Base-by-base conservation (phyloP, 2,329 filamentous ascomycete species). In the Boeremia exigua region DNA sequence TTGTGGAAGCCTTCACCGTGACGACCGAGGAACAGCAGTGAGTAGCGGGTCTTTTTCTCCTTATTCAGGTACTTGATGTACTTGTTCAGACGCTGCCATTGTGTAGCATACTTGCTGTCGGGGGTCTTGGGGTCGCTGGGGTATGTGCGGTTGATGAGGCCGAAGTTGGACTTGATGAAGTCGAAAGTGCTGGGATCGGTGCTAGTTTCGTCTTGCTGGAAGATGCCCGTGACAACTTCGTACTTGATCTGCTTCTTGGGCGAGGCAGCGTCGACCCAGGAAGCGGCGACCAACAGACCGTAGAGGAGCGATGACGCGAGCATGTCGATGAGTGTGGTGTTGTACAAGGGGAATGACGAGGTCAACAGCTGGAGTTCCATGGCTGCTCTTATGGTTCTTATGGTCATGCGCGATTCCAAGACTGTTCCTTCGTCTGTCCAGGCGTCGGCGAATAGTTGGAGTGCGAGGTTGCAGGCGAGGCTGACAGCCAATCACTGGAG, bases 1-100 rank as follows among this genome's bases (percentile, higher is more conserved):
- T 88, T 88, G 72, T 88, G 84, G 56, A 78, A 78, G 4, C 88
- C 88, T 73, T 91, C 83, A 19, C 88, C 89, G 67, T 91, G 89
- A 34, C 89, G 84, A 37, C 84, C 88, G 71, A 90, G 79, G 72
- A 87, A 87, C 28, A 91, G 69, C 9, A 92, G 79, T 66, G 88
- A 88, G 77, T 89, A 91, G 28, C 80, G 76, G 44, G 78, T 80
- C 9, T 73, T 70, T n/a, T 68, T 67, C 2, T 80, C 70, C 3
- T 70, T 65, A 75, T 88, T 88, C 33, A 90, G 70, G 23, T 78
- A 75, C 17, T 78, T 66, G 27, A 90, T 80, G 65, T 86, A 86
- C 56, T 82, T 72, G 37, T 78, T 77, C 54, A 90, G 88, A n/a
- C 84, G 81, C 71, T 87, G 77, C 88, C 88, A 91, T 70, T 85